Evolutionary conservation across 148 eudicot genomes (phyloP).

Genomic region (Limonium bicolor): DNA sequence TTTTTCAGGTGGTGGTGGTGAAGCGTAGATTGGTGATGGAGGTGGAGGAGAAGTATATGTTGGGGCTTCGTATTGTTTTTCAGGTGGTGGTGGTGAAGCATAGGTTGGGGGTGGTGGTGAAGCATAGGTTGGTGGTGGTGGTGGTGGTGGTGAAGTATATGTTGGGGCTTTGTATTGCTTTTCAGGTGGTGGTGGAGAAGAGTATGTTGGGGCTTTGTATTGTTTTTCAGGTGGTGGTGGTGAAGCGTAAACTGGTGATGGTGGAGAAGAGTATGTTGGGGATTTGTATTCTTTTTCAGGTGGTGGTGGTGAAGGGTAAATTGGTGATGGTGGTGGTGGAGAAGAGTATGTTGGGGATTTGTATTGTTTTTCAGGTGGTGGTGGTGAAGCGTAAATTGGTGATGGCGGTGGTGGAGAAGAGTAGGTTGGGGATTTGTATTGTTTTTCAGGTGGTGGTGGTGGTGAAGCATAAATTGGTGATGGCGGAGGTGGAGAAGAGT

Average conservation of each 20-base stretch:
- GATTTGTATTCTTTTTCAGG: background rate
- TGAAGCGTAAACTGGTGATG: background rate
- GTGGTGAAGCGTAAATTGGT: background rate
- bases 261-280: background rate
- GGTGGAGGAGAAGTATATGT: background rate
- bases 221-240: background rate
- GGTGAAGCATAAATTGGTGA: background rate
- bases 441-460: background rate
- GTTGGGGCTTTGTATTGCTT: background rate
- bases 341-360: too few species aligned
- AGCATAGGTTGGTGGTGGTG: background rate
- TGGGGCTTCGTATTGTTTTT: background rate
- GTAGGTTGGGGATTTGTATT: background rate
- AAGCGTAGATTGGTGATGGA: background rate
- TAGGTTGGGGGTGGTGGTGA: background rate
- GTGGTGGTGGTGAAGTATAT: background rate
- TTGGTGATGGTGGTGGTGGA: background rate
- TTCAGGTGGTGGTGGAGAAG: background rate
- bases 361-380: background rate
- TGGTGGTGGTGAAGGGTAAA: background rate
- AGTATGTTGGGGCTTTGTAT: background rate
- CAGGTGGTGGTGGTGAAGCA: background rate
- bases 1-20: background rate
- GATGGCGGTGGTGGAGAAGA: background rate
- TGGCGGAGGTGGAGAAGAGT: background rate